Evolutionary conservation across 1,284 basidiomycete species (phyloP), one percentile per base, ranked within the genome.

Genomic region (Leucoagaricus sp.): DNA sequence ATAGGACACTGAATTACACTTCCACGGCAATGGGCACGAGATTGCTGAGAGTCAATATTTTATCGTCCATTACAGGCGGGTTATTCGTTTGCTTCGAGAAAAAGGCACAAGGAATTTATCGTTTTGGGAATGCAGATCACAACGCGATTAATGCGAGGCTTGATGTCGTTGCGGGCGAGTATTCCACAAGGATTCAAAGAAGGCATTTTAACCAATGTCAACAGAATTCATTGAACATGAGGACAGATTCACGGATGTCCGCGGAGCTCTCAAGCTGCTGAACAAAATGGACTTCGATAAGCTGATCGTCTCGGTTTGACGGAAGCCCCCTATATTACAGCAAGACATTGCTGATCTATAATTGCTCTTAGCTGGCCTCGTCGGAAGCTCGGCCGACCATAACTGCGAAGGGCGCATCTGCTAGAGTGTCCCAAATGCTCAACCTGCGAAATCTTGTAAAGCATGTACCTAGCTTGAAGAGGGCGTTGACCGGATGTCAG

Each of bases 281-380:
- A 85, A 86, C 61, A 91, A 91, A 69, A 78, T 91, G 65, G 95
- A 98, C 65, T 80, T 96, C 25, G 96, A 98, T 70, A 94, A 91
- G 67, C 76, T 97, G 4, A 90, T 96, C 31, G 81, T 83, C 38
- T 83, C 83, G 19, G 92, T 92, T 66, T 36, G 77, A 62, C 23
- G 13, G 8, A 21, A 52, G n/a, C 44, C 40, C 10, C 23, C 4
- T 13, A n/a, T 13, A 12, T 17, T 12, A 7, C 31, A 23, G 23
- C 34, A 25, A 15, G 19, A 23, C 31, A 57, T 28, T 2, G 47
- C 49, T 52, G 12, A 34, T n/a, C 48, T 38, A 55, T 36, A 19
- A 19, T 2, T 1, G 17, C 8, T 10, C 34, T 5, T 62, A 91
- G 89, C 79, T 93, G 21, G 83, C 80, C 3, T 76, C 84, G 0